A percentile compares a stretch with the other conserved stretches of the same genome.
phyloP scores from a whole-genome alignment of 495 filamentous ascomycete genomes.

The Hypoxylon rickii region DNA sequence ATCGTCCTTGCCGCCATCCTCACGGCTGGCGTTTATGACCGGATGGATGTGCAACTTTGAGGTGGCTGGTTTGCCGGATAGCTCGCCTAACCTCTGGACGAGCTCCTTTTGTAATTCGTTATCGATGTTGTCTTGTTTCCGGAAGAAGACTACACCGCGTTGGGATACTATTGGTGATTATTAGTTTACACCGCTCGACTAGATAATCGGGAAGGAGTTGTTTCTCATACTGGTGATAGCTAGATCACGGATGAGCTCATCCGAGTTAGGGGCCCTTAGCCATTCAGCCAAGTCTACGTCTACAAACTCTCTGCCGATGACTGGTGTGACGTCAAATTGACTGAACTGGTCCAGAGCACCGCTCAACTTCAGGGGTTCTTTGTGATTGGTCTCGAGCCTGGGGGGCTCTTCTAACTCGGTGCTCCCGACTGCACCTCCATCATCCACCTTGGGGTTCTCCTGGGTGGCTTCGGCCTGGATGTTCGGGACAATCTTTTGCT shows the following conservation, averaged over 20 bases:
- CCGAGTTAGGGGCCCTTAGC: slow-evolving; percentile 65
- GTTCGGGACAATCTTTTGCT: slow-evolving; percentile 25
- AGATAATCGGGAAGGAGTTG: slow-evolving; percentile 46
- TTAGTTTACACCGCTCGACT: no score
- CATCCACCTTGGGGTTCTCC: slow-evolving; percentile 4
- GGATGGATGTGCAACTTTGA: slow-evolving; percentile 77
- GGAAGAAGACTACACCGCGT: slow-evolving; percentile 83
- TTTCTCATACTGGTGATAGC: slow-evolving; percentile 67
- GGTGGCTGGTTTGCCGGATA: slow-evolving; percentile 67
- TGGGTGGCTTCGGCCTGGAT: slow-evolving; percentile 7
- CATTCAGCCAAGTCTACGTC: slow-evolving; percentile 62
- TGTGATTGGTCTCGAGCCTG: slow-evolving; percentile 31
- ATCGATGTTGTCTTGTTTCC: slow-evolving; percentile 67
- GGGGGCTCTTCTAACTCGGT: slow-evolving; percentile 26
- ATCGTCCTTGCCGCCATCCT: slow-evolving; percentile 63
- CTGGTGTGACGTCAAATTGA: slow-evolving; percentile 66
- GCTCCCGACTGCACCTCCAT: slow-evolving; percentile 16
- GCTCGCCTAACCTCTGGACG: slow-evolving; percentile 64
- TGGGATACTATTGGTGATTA: slow-evolving; percentile 77
- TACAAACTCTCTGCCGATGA: slow-evolving; percentile 69
- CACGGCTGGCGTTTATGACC: slow-evolving; percentile 63
- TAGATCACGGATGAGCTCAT: slow-evolving; percentile 68
- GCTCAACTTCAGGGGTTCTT: slow-evolving; percentile 53
- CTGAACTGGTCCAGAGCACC: slow-evolving; percentile 61
- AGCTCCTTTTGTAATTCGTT: slow-evolving; percentile 74